Evolutionary conservation across 768 basidiomycete genomes (phyloP).

Genomic region (Hygrophorus russula): DNA sequence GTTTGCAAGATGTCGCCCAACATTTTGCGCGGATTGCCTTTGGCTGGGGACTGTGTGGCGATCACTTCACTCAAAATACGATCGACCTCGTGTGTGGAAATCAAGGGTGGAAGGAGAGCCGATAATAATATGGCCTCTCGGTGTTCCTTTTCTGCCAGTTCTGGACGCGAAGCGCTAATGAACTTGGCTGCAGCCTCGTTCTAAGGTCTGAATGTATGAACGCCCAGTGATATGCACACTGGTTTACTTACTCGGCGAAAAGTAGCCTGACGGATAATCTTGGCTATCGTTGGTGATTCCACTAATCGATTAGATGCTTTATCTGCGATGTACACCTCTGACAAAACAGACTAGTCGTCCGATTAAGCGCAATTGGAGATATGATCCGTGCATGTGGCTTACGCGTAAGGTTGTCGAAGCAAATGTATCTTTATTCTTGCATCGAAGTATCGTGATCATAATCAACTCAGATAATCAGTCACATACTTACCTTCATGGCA

Average conservation of each 20-base stretch:
- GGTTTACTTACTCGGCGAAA: constrained; percentile 41
- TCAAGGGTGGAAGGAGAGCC: constrained; percentile 46
- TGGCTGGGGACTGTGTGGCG: constrained; percentile 15
- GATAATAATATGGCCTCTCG: constrained; percentile 45
- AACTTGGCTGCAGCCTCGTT: constrained; percentile 50
- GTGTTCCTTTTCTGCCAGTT: constrained; percentile 54
- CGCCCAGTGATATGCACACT: not conserved
- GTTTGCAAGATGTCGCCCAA: constrained; percentile 46
- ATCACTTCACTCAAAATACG: constrained; percentile 32
- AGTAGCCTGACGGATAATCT: constrained; percentile 47
- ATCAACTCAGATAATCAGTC: not conserved
- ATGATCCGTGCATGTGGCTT: constrained; percentile 13
- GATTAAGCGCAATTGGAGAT: not conserved
- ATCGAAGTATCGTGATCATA: too few species aligned
- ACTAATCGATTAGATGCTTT: constrained; percentile 36
- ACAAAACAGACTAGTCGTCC: constrained; percentile 43
- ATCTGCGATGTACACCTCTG: constrained; percentile 60
- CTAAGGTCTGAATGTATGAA: constrained; percentile 22
- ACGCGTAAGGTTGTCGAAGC: constrained; percentile 51
- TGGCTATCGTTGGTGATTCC: constrained; percentile 35
- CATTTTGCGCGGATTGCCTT: constrained; percentile 20
- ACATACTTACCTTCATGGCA: constrained; percentile 57
- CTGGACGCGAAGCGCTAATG: constrained; percentile 41
- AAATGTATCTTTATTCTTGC: constrained; percentile 42
- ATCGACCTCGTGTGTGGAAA: constrained; percentile 48